A percentile compares a stretch with the other conserved stretches of the same genome.
Conservation (phyloP, 2,329 filamentous ascomycete species). For the Alternaria viburni region DNA sequence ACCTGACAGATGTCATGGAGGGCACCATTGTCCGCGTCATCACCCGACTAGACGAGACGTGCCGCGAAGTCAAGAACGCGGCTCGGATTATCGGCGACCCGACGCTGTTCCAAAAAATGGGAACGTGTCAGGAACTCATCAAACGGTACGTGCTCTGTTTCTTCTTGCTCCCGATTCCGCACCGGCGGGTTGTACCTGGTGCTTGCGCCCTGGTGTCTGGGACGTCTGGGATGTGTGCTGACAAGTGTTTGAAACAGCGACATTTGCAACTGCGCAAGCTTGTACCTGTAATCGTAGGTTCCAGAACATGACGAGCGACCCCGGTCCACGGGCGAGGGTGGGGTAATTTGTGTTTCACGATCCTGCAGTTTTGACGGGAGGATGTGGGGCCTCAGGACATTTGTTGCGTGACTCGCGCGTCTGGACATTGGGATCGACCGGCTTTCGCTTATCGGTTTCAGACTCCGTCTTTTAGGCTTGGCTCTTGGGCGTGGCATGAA, state of each 20-base stretch:
- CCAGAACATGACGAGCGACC: not conserved
- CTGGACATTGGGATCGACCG: slow-evolving; percentile 3
- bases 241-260: slow-evolving; percentile 37
- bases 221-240: not conserved
- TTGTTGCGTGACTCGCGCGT: not conserved
- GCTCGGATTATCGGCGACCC: slow-evolving; percentile 95
- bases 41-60: slow-evolving; percentile 92
- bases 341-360: not conserved
- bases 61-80: slow-evolving; percentile 95
- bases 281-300: slow-evolving; percentile 42
- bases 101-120: slow-evolving; percentile 93
- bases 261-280: slow-evolving; percentile 50
- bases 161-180: slow-evolving; percentile 1
- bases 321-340: not conserved
- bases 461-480: slow-evolving; percentile 7
- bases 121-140: slow-evolving; percentile 95
- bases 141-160: slow-evolving; percentile 75
- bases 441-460: slow-evolving; percentile 13
- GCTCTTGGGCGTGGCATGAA: not conserved
- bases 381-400: not conserved
- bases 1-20: slow-evolving; percentile 93
- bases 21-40: slow-evolving; percentile 97
- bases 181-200: not conserved
- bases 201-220: not conserved
- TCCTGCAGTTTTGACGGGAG: not conserved